Evolutionary conservation across 2,329 filamentous ascomycete species (phyloP).

Genomic region (Kalmusia sp.): DNA sequence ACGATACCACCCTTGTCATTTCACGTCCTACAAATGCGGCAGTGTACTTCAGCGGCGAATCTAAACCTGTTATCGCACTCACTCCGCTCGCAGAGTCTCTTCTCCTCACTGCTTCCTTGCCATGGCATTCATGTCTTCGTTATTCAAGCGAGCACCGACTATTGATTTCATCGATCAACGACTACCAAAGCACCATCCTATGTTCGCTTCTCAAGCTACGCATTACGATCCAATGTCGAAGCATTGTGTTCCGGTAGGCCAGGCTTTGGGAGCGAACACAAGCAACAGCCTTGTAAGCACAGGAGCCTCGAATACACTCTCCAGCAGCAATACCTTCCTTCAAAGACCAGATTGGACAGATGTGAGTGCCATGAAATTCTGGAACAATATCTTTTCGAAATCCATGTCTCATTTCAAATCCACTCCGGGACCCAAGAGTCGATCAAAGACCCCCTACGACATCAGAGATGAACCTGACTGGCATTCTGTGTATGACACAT

Average conservation of each 20-base stretch:
- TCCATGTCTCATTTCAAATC: constrained; percentile 8
- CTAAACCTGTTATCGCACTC: neutral
- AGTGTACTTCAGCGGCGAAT: neutral
- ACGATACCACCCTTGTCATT: neutral
- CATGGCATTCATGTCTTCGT: constrained; percentile 3
- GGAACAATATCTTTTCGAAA: constrained; percentile 9
- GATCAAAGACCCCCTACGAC: constrained; percentile 6
- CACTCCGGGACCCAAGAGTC: constrained; percentile 3
- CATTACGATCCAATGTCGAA: constrained; percentile 7
- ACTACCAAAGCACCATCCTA: constrained; percentile 10
- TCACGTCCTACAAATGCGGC: neutral
- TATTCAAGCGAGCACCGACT: constrained; percentile 1
- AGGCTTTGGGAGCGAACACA: neutral
- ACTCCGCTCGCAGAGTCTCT: neutral
- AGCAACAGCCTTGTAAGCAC: neutral
- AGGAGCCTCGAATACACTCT: neutral
- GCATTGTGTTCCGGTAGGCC: constrained; percentile 1
- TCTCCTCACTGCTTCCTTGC: neutral
- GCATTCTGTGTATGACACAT: constrained; percentile 3
- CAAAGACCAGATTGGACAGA: constrained; percentile 7
- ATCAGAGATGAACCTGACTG: constrained; percentile 10
- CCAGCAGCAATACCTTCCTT: neutral
- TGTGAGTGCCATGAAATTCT: constrained; percentile 7
- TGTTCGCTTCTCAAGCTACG: constrained; percentile 4
- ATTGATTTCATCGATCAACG: constrained; percentile 13